Conservation (phyloP, 345 rosid species). For the Turritis glabra region DNA sequence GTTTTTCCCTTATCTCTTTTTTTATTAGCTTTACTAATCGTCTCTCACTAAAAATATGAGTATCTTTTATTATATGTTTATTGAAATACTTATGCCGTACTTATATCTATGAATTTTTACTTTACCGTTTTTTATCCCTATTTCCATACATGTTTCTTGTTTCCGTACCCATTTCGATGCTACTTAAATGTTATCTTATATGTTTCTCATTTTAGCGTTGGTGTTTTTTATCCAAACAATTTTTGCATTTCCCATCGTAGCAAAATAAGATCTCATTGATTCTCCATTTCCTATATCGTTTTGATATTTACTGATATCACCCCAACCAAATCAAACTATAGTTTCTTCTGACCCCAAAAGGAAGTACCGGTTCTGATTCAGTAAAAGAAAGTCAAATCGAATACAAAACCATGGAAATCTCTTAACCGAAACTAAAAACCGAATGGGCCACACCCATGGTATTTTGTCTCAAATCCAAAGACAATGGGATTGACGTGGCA, state of each 20-base stretch:
- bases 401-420: neutral
- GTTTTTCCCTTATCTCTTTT: too few relatives aligned
- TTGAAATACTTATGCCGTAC: too few relatives aligned
- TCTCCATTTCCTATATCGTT: too few relatives aligned
- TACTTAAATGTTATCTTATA: neutral
- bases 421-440: neutral
- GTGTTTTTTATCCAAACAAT: neutral
- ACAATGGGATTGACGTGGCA: neutral
- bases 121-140: too few relatives aligned
- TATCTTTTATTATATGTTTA: too few relatives aligned
- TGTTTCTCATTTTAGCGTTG: neutral
- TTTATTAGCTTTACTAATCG: too few relatives aligned
- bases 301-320: too few relatives aligned
- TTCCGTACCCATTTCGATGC: too few relatives aligned
- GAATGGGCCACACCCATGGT: neutral
- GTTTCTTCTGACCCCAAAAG: neutral
- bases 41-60: too few relatives aligned
- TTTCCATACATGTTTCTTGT: too few relatives aligned
- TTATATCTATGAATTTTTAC: too few relatives aligned
- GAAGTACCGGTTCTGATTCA: neutral
- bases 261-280: neutral
- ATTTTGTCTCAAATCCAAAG: neutral
- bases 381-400: neutral
- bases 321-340: neutral
- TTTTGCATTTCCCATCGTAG: neutral